Percentiles rank a stretch among this genome's conserved stretches.
Conservation (phyloP, 768 basidiomycete genomes). For the Kwoniella sp. region DNA sequence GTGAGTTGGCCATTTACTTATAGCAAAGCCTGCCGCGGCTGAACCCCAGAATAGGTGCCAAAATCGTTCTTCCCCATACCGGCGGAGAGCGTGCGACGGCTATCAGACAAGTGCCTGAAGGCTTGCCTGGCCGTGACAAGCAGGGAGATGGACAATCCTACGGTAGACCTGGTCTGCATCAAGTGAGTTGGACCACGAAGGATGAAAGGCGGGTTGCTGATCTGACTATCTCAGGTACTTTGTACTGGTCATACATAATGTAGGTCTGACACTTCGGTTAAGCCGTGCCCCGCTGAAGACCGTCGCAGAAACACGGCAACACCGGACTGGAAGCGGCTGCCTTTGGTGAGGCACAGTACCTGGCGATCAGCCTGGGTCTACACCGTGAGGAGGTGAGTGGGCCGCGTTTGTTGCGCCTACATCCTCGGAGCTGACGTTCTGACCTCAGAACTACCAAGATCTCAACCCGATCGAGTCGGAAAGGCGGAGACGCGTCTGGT, state of each 20-base stretch:
- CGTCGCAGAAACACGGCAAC: conserved; percentile 15
- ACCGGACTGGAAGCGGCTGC: conserved; percentile 14
- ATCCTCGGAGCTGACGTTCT: not conserved
- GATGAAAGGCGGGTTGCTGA: no score
- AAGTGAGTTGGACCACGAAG: conserved; percentile 24
- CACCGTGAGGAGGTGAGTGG: conserved; percentile 18
- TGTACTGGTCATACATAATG: conserved; percentile 14
- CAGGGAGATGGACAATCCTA: conserved; percentile 17
- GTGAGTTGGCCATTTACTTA: conserved; percentile 8
- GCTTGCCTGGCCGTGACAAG: conserved; percentile 16
- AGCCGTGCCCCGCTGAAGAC: not conserved
- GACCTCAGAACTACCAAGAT: not conserved
- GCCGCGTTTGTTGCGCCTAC: not conserved
- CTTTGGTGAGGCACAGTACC: conserved; percentile 16
- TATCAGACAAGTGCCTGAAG: conserved; percentile 26
- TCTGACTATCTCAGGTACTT: conserved; percentile 6
- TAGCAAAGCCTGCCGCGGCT: no score
- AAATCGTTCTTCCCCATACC: conserved; percentile 27
- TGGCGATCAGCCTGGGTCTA: conserved; percentile 14
- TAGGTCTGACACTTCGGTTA: not conserved
- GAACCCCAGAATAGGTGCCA: conserved; percentile 12
- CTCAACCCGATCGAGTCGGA: conserved; percentile 31
- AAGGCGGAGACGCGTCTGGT: conserved; percentile 25
- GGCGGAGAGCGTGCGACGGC: conserved; percentile 17
- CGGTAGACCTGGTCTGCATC: conserved; percentile 21